Conservation (phyloP, 306 rosid species). For the Gynostemma pentaphyllum region DNA sequence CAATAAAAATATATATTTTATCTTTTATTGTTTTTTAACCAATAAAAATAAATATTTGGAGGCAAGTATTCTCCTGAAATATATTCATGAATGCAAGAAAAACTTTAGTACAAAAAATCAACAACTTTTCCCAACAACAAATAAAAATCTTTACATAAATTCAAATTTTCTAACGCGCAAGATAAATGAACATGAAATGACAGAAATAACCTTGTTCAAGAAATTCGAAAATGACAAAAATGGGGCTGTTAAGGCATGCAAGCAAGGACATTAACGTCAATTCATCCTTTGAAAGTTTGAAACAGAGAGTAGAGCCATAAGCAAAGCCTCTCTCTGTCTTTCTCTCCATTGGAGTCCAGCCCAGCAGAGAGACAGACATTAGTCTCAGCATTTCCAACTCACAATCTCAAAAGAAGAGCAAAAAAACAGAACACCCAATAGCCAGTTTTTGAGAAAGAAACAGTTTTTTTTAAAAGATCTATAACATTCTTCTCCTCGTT, state of each 20-base stretch:
- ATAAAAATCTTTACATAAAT: not conserved
- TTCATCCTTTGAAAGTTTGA: not conserved
- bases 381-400: constrained; percentile 2
- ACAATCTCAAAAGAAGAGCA: not conserved
- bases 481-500: not conserved
- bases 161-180: not conserved
- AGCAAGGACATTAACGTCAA: not conserved
- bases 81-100: no score
- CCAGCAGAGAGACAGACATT: not conserved
- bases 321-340: no score
- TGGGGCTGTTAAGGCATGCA: accelerated
- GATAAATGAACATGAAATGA: not conserved
- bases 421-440: not conserved
- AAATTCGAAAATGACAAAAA: not conserved
- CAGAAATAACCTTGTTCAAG: not conserved
- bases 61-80: no score
- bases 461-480: not conserved
- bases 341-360: constrained; percentile 2
- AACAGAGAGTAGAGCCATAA: no score
- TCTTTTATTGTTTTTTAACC: no score
- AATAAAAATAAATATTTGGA: no score
- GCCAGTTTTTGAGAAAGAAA: no score
- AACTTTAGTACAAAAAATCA: no score
- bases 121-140: not conserved
- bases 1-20: no score